These are phyloP conservation scores for Aureobasidium mangrovei DNA, from an alignment of 2,329 filamentous ascomycete genomes.

Conservation along the genomic window DNA sequence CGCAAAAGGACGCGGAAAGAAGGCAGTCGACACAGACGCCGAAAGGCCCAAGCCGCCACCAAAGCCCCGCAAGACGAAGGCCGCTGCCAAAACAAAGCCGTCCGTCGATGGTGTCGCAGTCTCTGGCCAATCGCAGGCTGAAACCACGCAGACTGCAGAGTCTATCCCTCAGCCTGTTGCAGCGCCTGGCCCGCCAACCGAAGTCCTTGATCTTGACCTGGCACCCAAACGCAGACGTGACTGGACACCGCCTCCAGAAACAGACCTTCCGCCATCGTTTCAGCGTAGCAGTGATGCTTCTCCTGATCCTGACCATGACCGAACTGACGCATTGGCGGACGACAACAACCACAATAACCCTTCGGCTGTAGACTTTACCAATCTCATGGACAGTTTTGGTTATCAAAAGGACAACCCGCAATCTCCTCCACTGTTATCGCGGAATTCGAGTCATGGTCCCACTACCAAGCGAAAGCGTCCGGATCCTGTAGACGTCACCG, in stretches of 20 bases:
- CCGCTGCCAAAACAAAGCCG: neutral
- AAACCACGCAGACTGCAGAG: neutral
- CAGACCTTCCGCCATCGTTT: constrained; percentile 7
- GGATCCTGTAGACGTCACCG: constrained; percentile 2
- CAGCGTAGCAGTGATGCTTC: constrained; percentile 1
- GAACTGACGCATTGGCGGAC: neutral
- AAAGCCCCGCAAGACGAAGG: neutral
- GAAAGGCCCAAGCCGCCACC: neutral
- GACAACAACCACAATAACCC: neutral
- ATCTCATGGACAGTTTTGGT: constrained; percentile 8
- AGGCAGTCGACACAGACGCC: neutral
- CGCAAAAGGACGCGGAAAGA: constrained; percentile 1
- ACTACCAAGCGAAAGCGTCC: constrained; percentile 9
- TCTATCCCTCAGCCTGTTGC: neutral
- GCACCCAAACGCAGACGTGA: constrained; percentile 2
- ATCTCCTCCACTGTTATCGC: neutral
- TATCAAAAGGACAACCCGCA: constrained; percentile 1
- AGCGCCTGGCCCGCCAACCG: neutral
- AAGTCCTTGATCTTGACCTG: constrained; percentile 1
- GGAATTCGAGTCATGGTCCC: neutral
- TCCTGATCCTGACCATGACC: neutral
- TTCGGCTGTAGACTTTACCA: neutral
- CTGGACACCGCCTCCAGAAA: constrained; percentile 9
- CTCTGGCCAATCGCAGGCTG: neutral
- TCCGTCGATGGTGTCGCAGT: neutral